A percentile compares a stretch with the other conserved stretches of the same genome.
These are phyloP conservation scores for Acanthamoeba castellanii DNA, from an alignment of 208 protist species.

Conservation along the genomic window DNA sequence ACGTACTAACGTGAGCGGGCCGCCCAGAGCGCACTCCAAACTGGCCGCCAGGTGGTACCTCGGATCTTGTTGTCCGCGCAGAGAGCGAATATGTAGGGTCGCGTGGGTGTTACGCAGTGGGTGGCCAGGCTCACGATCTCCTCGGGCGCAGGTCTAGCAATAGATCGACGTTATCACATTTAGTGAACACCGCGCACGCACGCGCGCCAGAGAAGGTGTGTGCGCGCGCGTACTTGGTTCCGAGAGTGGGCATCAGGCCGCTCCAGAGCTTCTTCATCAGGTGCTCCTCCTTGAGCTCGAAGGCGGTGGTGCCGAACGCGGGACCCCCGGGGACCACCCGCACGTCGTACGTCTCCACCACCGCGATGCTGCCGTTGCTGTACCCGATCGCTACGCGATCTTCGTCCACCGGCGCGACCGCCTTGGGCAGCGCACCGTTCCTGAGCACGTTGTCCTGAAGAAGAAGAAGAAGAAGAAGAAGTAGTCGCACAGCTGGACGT, in stretches of 20 bases:
- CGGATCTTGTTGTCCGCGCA: slow-evolving; percentile 74
- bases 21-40: too few relatives aligned
- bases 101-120: slow-evolving; percentile 48
- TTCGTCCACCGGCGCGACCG: slow-evolving; percentile 27
- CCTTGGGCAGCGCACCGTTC: slow-evolving; percentile 26
- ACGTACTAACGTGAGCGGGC: background rate
- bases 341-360: slow-evolving; percentile 7
- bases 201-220: background rate
- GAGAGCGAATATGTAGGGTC: slow-evolving; percentile 39
- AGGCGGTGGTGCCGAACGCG: slow-evolving; percentile 6
- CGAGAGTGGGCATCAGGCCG: slow-evolving; percentile 2
- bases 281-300: slow-evolving; percentile 58
- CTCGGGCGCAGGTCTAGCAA: background rate
- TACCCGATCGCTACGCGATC: slow-evolving; percentile 37
- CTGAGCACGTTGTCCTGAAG: slow-evolving; percentile 21
- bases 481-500: background rate
- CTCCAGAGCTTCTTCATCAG: slow-evolving; percentile 65
- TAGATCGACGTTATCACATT: background rate
- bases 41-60: slow-evolving; percentile 1
- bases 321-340: background rate
- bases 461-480: too few relatives aligned
- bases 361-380: slow-evolving; percentile 62
- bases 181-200: too few relatives aligned
- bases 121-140: slow-evolving; percentile 54
- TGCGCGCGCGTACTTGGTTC: background rate